Base-by-base conservation (phyloP, 2,329 filamentous ascomycete species). In the Diaporthe ilicicola region DNA sequence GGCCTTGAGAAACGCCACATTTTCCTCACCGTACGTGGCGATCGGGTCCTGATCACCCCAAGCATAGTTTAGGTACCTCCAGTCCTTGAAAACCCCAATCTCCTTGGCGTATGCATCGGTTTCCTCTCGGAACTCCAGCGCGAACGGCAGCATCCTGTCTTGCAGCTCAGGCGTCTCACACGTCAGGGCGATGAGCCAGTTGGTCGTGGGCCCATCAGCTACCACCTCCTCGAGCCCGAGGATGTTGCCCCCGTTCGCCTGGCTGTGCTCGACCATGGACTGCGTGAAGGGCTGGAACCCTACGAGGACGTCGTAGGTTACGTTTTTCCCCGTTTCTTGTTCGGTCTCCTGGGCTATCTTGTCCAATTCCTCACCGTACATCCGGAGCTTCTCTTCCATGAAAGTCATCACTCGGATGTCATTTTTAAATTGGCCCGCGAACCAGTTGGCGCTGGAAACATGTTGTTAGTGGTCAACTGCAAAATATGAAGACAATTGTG, bases 161-260 rank as follows among this genome's bases (percentile, higher is more conserved):
- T 64, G 59, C n/a, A 64, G 1, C 1, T 50, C 59, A 12, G 59
- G 19, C 12, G 59, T 50, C 5, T 24, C 59, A 27, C 59, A 64
- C 10, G 59, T 50, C 3, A 64, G 59, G 15, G 50, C 6, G 29
- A 64, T 9, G 13, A 64, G 59, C 59, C 59, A 64, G 44, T 64
- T 64, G 15, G n/a, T 46, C 7, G 59, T 50, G n/a, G 59, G 59
- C n/a, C 44, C 59, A 15, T 50, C 59, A 12, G 59, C 59, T 29
- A 64, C 59, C 67, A 81, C 55, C 2, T 66, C 77, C 70, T 80
- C 78, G 17, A 81, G 77, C 15, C 79, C 79, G 19, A 81, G 73
- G 2, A 79, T 74, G 67, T 81, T 81, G 34, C 78, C 80, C 19
- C 79, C 80, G 7, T 72, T 69, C 24, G 67, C 46, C 9, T 69